phyloP scores from a whole-genome alignment of 2,329 filamentous ascomycete species.

The Chlorencoelia australis region DNA sequence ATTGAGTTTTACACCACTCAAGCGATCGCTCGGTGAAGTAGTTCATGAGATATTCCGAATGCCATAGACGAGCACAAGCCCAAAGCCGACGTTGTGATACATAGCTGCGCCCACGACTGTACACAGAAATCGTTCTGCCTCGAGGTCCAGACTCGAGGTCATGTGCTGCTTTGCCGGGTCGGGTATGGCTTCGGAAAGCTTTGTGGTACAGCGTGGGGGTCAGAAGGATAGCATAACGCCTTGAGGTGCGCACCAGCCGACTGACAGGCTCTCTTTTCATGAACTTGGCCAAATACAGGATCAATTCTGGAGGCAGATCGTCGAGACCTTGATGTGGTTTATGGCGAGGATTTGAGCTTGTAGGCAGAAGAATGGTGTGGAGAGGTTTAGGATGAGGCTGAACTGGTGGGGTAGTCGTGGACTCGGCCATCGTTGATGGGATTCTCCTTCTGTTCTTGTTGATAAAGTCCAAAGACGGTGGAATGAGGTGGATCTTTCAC shows the following conservation, averaged over 20 bases:
- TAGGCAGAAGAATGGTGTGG: too few species aligned
- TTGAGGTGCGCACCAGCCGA: constrained; percentile 2
- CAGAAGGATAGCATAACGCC: constrained; percentile 1
- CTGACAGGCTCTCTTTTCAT: constrained; percentile 4
- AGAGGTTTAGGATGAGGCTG: too few species aligned
- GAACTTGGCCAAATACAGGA: constrained; percentile 2
- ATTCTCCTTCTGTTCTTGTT: too few species aligned
- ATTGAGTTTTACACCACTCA: constrained; percentile 3
- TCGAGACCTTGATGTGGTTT: too few species aligned
- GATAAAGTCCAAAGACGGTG: too few species aligned
- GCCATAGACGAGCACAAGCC: constrained; percentile 1
- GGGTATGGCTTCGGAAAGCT: constrained; percentile 5
- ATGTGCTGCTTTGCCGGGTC: neutral
- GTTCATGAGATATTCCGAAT: constrained; percentile 2
- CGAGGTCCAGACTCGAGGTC: constrained; percentile 3
- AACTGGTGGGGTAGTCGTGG: too few species aligned
- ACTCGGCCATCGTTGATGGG: too few species aligned
- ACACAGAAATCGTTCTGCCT: constrained; percentile 5
- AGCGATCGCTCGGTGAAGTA: constrained; percentile 3
- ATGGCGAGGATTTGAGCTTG: too few species aligned
- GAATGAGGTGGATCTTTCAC: too few species aligned
- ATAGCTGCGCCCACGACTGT: constrained; percentile 5
- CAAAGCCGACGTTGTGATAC: constrained; percentile 5
- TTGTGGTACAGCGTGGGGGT: constrained; percentile 3
- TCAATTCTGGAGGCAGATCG: constrained; percentile 5